Evolutionary conservation across 495 filamentous ascomycete genomes (phyloP), one percentile per base, ranked within the genome.

Genomic region (Cudoniella acicularis): DNA sequence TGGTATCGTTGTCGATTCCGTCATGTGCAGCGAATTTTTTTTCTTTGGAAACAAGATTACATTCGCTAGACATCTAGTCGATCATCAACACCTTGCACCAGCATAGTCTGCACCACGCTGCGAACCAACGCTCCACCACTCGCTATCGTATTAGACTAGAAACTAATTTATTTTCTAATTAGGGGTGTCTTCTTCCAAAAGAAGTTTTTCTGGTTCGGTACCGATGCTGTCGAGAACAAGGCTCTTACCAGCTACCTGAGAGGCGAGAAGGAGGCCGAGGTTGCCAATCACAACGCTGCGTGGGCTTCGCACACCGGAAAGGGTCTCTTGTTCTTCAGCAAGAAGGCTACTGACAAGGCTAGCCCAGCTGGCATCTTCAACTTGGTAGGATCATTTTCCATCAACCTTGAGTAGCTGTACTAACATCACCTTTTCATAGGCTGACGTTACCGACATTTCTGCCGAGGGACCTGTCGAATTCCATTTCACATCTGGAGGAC

Each of bases 251-350:
- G 73, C 61, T 98, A 89, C 77, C 81, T 95, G 74, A 86, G 86
- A 65, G 94, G 96, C 81, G 95, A 97, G 87, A 75, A 87, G 47
- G 47, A 43, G 1, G 72, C 77, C 41, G 86, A 89, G 13, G 74
- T 87, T 59, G 88, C 88, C 61, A 86, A 93, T 75, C 83, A 89
- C 52, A 88, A 84, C 64, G 87, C 84, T 65, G 87, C 94, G 43
- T 96, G 95, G 88, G 90, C 92, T 55, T 85, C 80, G 60, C 84
- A 95, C 77, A 98, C 94, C 58, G 92, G 94, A 68, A 96, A 95
- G 82, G 94, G 94, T 73, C 87, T 98, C 6, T 77, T 97, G 30
- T 96, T 94, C 80, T 91, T 90, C 74, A 84, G 85, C 73, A 97
- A 97, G 87, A 83, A 88, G 65, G 83, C 85, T 54, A 57, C 26